phyloP scores from a whole-genome alignment of 2,329 filamentous ascomycete species.

The Colletotrichum karsti region DNA sequence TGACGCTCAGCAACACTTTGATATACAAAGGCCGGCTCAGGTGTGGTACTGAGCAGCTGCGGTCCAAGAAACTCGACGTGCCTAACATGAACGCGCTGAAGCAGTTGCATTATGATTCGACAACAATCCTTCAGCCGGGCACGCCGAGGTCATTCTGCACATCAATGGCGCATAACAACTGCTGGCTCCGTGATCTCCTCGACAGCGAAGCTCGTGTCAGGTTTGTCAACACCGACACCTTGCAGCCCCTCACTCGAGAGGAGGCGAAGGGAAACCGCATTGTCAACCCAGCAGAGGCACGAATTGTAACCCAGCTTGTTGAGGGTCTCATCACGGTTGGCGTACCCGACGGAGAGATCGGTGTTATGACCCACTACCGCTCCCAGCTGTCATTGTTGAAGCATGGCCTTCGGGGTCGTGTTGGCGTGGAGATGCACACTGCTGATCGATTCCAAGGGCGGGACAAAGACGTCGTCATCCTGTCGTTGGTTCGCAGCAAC shows the following conservation, averaged over 20 bases:
- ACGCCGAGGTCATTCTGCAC: slow-evolving; percentile 64
- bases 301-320: slow-evolving; percentile 81
- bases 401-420: slow-evolving; percentile 68
- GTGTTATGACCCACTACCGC: slow-evolving; percentile 96
- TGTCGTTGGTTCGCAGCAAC: slow-evolving; percentile 90
- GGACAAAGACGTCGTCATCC: slow-evolving; percentile 91
- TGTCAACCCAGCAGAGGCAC: slow-evolving; percentile 86
- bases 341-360: slow-evolving; percentile 79
- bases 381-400: slow-evolving; percentile 88
- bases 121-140: slow-evolving; percentile 49
- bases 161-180: slow-evolving; percentile 57
- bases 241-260: slow-evolving; percentile 73
- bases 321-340: slow-evolving; percentile 80
- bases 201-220: slow-evolving; percentile 77
- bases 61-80: slow-evolving; percentile 72
- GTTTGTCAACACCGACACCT: slow-evolving; percentile 88
- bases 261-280: slow-evolving; percentile 84
- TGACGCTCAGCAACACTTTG: slow-evolving; percentile 90
- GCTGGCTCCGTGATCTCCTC: slow-evolving; percentile 82
- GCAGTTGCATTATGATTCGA: slow-evolving; percentile 65
- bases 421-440: slow-evolving; percentile 90
- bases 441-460: slow-evolving; percentile 96
- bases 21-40: slow-evolving; percentile 93
- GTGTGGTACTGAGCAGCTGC: slow-evolving; percentile 83
- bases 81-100: slow-evolving; percentile 70